Evolutionary conservation across 2,329 filamentous ascomycete species (phyloP).

Genomic region (Elsinoe ampelina): DNA sequence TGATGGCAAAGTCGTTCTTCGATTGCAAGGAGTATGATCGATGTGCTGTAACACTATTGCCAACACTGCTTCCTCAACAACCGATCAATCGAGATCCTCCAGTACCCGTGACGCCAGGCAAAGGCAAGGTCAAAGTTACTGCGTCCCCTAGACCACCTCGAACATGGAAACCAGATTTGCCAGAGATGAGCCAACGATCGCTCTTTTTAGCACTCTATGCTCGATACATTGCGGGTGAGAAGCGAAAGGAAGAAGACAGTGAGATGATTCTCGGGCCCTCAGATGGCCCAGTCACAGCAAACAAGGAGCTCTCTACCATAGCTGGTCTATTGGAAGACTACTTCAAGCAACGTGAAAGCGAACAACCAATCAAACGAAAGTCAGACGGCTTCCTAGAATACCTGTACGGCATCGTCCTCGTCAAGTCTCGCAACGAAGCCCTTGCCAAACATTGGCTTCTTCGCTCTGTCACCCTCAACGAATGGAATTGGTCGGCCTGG

Average conservation of each 20-base stretch:
- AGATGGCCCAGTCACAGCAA: constrained; percentile 73
- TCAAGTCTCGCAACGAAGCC: constrained; percentile 82
- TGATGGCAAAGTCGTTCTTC: constrained; percentile 88
- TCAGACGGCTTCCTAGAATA: constrained; percentile 89
- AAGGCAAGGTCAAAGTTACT: constrained; percentile 54
- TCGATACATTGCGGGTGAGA: constrained; percentile 87
- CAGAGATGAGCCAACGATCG: constrained; percentile 72
- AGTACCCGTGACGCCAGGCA: constrained; percentile 33
- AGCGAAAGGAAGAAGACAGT: constrained; percentile 89
- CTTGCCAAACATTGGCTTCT: constrained; percentile 81
- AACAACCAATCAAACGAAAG: constrained; percentile 22
- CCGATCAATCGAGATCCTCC: constrained; percentile 24
- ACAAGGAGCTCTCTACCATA: constrained; percentile 73
- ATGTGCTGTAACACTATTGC: constrained; percentile 79
- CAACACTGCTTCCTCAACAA: constrained; percentile 52
- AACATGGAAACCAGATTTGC: constrained; percentile 30
- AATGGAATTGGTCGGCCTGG: constrained; percentile 98
- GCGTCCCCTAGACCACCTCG: background rate
- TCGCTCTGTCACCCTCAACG: constrained; percentile 76
- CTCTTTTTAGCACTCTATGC: constrained; percentile 88
- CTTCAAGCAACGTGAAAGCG: constrained; percentile 55
- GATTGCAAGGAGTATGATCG: constrained; percentile 93
- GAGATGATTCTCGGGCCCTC: constrained; percentile 95
- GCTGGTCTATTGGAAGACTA: constrained; percentile 69
- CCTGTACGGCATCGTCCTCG: constrained; percentile 79